A percentile compares a stretch with the other conserved stretches of the same genome.
phyloP scores from a whole-genome alignment of 2,329 filamentous ascomycete species.

The Talaromyces sp. region DNA sequence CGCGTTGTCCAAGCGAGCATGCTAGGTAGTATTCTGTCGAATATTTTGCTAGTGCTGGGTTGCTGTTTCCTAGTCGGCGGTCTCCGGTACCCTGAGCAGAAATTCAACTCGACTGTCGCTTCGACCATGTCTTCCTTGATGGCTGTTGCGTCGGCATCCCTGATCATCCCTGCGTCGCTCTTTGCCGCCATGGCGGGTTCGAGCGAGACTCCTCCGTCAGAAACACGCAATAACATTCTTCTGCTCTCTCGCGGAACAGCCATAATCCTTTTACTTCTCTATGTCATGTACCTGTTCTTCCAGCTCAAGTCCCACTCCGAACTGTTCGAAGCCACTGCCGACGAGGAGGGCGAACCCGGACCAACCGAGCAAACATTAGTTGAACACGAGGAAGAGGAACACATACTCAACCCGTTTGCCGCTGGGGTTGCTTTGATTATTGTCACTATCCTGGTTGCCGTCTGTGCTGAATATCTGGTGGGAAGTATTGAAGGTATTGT shows the following conservation, averaged over 20 bases:
- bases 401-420: constrained; percentile 57
- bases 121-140: constrained; percentile 61
- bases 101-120: constrained; percentile 46
- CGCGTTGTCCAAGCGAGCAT: constrained; percentile 97
- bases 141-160: constrained; percentile 68
- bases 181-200: constrained; percentile 57
- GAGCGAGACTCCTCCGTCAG: constrained; percentile 25
- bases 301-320: constrained; percentile 70
- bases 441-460: constrained; percentile 63
- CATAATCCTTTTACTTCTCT: constrained; percentile 68
- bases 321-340: constrained; percentile 56
- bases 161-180: constrained; percentile 72
- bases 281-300: constrained; percentile 72
- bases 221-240: constrained; percentile 54
- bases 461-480: constrained; percentile 73
- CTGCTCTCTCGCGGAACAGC: constrained; percentile 70
- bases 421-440: constrained; percentile 63
- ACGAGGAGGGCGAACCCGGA: constrained; percentile 4
- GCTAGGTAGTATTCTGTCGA: constrained; percentile 92
- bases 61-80: constrained; percentile 77
- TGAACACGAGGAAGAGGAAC: constrained; percentile 33
- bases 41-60: constrained; percentile 79
- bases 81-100: constrained; percentile 63
- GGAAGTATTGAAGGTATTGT: constrained; percentile 70
- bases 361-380: constrained; percentile 20